Conservation (phyloP, 2,329 filamentous ascomycete genomes). For the Phoma sp. region DNA sequence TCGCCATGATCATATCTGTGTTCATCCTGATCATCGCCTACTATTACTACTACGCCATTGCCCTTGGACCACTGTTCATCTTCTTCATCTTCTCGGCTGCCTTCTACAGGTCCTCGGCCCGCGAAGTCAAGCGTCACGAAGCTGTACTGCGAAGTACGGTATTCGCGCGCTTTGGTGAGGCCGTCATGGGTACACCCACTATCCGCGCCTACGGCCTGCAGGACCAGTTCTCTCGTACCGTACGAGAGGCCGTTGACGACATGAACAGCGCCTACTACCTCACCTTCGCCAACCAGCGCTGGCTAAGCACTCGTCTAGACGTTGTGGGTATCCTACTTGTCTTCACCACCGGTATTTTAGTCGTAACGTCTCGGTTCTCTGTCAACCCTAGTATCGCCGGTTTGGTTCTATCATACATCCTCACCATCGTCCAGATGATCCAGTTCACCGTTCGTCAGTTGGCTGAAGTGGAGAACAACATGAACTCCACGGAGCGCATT, state of each 20-base stretch:
- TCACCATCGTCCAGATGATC: conserved; percentile 92
- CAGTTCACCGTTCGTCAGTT: conserved; percentile 94
- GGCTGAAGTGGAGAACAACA: conserved; percentile 95
- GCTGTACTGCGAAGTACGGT: conserved; percentile 85
- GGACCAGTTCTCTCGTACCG: conserved; percentile 73
- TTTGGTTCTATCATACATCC: conserved; percentile 89
- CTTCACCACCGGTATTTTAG: conserved; percentile 86
- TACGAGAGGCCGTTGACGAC: conserved; percentile 79
- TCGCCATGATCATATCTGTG: conserved; percentile 67
- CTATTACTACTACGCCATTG: conserved; percentile 86
- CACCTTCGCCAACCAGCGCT: conserved; percentile 94
- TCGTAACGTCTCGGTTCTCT: conserved; percentile 88
- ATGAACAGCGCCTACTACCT: conserved; percentile 96
- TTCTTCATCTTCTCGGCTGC: conserved; percentile 82
- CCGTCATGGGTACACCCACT: conserved; percentile 80
- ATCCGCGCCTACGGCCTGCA: conserved; percentile 90
- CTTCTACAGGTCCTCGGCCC: conserved; percentile 90
- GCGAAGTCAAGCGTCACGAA: conserved; percentile 94
- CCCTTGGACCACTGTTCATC: conserved; percentile 72
- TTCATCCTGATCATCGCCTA: conserved; percentile 93
- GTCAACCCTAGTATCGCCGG: conserved; percentile 86
- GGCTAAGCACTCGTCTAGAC: conserved; percentile 87
- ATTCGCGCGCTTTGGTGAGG: conserved; percentile 91
- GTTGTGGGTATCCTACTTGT: conserved; percentile 83
- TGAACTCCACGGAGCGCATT: conserved; percentile 94